phyloP scores from a whole-genome alignment of 2,329 filamentous ascomycete genomes.

The Hirsutella rhossiliensis region DNA sequence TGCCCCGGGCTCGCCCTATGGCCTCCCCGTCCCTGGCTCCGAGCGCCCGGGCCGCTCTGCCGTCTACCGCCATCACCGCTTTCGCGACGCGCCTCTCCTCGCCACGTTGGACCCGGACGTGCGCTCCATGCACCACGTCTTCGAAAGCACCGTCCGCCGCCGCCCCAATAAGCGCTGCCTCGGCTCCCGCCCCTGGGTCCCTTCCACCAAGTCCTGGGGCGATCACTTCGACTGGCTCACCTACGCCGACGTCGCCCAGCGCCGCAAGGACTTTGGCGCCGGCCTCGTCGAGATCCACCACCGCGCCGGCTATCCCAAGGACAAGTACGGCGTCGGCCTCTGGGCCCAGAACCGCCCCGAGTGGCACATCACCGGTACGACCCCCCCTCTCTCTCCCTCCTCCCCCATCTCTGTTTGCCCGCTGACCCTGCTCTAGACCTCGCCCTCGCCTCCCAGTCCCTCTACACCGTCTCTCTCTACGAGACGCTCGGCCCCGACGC shows the following conservation, averaged over 20 bases:
- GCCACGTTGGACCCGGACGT: slow-evolving; percentile 59
- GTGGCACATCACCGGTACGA: slow-evolving; percentile 68
- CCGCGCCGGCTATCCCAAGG: slow-evolving; percentile 47
- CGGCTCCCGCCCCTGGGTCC: slow-evolving; percentile 70
- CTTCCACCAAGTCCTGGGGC: slow-evolving; percentile 57
- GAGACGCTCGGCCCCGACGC: slow-evolving; percentile 87
- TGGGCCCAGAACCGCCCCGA: slow-evolving; percentile 81
- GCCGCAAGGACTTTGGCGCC: slow-evolving; percentile 74
- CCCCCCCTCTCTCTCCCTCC: not conserved
- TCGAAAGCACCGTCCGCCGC: slow-evolving; percentile 54
- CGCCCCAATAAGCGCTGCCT: slow-evolving; percentile 61
- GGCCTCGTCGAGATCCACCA: slow-evolving; percentile 76
- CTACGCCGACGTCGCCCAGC: slow-evolving; percentile 65
- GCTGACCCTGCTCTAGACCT: slow-evolving; percentile 46
- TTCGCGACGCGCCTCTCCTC: slow-evolving; percentile 58
- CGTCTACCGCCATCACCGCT: slow-evolving; percentile 76
- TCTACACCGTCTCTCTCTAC: slow-evolving; percentile 89
- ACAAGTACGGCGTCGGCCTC: slow-evolving; percentile 64
- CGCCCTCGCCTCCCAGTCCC: slow-evolving; percentile 72
- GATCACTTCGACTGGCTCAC: slow-evolving; percentile 74
- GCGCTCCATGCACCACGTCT: slow-evolving; percentile 67
- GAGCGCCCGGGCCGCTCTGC: slow-evolving; percentile 59
- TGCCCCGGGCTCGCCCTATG: slow-evolving; percentile 66
- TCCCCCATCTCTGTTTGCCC: not conserved
- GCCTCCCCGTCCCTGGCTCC: slow-evolving; percentile 63